phyloP scores from a whole-genome alignment of 805 yeast species.

The Barnettozyma populi region DNA sequence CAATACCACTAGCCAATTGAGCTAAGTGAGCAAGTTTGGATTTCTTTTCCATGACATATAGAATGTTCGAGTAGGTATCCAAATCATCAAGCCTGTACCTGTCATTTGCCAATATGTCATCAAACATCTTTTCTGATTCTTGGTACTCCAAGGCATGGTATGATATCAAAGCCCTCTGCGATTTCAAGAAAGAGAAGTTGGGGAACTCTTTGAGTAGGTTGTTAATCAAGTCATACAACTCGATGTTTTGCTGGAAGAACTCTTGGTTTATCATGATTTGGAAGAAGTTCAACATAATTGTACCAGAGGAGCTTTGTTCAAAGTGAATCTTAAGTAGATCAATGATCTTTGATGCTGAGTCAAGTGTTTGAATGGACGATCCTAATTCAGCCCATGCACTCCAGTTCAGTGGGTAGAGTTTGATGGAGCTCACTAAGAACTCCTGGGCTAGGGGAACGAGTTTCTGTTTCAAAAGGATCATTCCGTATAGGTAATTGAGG shows the following conservation, averaged over 20 bases:
- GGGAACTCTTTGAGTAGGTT: conserved; percentile 57
- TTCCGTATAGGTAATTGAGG: conserved; percentile 67
- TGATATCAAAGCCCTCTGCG: conserved; percentile 76
- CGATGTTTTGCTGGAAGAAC: conserved; percentile 62
- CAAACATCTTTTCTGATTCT: conserved; percentile 75
- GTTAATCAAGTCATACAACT: conserved; percentile 46
- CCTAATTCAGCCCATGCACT: conserved; percentile 84
- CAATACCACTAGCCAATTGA: conserved; percentile 75
- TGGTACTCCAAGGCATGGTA: conserved; percentile 83
- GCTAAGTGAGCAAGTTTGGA: conserved; percentile 83
- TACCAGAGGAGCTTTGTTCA: conserved; percentile 14
- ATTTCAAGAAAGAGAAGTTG: conserved; percentile 61
- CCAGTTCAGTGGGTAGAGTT: conserved; percentile 83
- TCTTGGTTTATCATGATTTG: conserved; percentile 46
- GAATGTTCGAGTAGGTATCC: conserved; percentile 90
- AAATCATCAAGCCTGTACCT: conserved; percentile 87
- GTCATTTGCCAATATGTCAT: conserved; percentile 63
- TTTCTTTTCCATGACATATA: conserved; percentile 88
- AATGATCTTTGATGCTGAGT: conserved; percentile 42
- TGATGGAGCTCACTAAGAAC: conserved; percentile 54
- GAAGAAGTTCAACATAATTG: conserved; percentile 15
- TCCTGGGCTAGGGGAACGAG: conserved; percentile 57
- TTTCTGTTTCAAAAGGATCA: conserved; percentile 57
- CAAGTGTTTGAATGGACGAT: conserved; percentile 52
- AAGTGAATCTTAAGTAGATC: conserved; percentile 16